Conservation (phyloP, 2,329 filamentous ascomycete genomes). For the Aspergillus unguis region DNA sequence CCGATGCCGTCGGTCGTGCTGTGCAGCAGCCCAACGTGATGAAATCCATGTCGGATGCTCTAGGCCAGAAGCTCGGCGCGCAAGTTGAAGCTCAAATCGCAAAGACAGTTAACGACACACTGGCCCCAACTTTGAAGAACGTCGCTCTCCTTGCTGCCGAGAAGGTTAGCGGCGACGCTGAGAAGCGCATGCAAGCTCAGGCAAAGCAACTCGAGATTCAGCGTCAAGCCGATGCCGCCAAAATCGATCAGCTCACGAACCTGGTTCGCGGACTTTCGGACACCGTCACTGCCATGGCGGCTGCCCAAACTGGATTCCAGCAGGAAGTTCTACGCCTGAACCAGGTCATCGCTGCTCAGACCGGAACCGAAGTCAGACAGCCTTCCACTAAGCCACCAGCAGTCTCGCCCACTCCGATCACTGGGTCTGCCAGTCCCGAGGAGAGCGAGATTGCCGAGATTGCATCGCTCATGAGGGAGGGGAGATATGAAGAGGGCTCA, state of each 20-base stretch:
- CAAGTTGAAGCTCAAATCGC: constrained; percentile 69
- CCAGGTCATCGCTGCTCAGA: constrained; percentile 28
- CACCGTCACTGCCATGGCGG: constrained; percentile 44
- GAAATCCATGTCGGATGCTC: constrained; percentile 67
- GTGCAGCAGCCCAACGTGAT: constrained; percentile 72
- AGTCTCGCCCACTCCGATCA: constrained; percentile 13
- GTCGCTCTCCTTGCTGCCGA: constrained; percentile 65
- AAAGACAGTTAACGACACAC: constrained; percentile 57
- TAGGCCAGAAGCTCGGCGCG: constrained; percentile 63
- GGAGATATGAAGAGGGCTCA: constrained; percentile 44
- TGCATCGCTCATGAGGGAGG: constrained; percentile 36
- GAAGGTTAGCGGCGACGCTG: constrained; percentile 65
- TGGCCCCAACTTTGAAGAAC: constrained; percentile 65
- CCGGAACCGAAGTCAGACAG: constrained; percentile 18
- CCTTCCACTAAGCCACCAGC: constrained; percentile 20
- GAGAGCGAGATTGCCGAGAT: constrained; percentile 44
- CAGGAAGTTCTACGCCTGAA: constrained; percentile 39
- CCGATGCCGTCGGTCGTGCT: constrained; percentile 62
- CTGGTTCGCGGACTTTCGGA: constrained; percentile 56
- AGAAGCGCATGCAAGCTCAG: constrained; percentile 56
- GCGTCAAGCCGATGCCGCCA: constrained; percentile 53
- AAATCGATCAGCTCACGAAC: constrained; percentile 58
- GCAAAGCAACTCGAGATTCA: constrained; percentile 51
- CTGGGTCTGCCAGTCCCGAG: constrained; percentile 29
- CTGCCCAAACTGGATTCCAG: constrained; percentile 42